A percentile compares a stretch with the other conserved stretches of the same genome.
Conservation (phyloP, 371 early-diverging fungal species). For the Zychaea mexicana region DNA sequence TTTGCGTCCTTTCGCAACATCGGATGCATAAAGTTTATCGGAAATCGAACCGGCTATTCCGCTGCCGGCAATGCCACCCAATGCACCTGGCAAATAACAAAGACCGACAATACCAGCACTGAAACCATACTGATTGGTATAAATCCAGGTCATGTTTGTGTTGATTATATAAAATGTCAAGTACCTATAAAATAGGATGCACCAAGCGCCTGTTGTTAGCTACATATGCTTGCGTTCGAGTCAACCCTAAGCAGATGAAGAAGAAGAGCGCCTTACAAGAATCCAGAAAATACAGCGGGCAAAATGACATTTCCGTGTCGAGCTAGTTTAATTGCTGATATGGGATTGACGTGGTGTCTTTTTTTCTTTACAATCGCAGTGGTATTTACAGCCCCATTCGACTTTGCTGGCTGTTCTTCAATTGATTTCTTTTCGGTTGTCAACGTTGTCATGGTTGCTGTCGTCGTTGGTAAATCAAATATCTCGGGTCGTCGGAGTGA, state of each 20-base stretch:
- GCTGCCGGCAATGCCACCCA: constrained; percentile 36
- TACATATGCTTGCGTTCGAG: neutral
- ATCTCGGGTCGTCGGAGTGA: constrained; percentile 16
- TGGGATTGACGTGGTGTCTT: constrained; percentile 22
- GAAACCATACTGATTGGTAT: constrained; percentile 34
- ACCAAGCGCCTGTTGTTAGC: no score
- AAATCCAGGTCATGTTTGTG: constrained; percentile 37
- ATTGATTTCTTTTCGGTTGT: neutral
- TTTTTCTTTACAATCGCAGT: neutral
- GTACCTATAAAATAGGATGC: constrained; percentile 15
- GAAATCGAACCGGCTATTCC: constrained; percentile 37
- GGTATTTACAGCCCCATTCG: no score
- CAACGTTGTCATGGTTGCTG: neutral
- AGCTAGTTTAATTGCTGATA: constrained; percentile 35
- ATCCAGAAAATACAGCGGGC: constrained; percentile 26
- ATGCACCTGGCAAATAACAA: constrained; percentile 37
- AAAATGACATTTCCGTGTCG: constrained; percentile 32
- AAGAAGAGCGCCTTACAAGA: constrained; percentile 31
- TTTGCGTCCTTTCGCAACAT: constrained; percentile 21
- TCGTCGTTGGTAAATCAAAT: neutral
- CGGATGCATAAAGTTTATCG: constrained; percentile 26
- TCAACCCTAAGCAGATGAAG: neutral
- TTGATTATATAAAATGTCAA: constrained; percentile 32
- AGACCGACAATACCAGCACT: constrained; percentile 33
- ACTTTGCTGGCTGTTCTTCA: neutral